Evolutionary conservation across 2,329 filamentous ascomycete species (phyloP), one percentile per base, ranked within the genome.

Genomic region (Zasmidium cellare): DNA sequence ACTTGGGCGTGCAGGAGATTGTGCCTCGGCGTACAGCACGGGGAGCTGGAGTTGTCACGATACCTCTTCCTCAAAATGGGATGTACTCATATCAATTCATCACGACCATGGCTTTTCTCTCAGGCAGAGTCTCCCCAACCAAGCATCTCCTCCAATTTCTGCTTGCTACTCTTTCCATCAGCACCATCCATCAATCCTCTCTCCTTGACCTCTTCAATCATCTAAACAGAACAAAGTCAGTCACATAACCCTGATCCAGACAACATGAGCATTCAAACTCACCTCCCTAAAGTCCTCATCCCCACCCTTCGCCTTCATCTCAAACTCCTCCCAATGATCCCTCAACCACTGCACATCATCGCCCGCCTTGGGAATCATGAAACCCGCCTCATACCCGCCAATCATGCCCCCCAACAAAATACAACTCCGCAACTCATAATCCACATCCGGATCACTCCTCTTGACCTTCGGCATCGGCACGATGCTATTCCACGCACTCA

Each of bases 311-410:
- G 72, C 73, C 60, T 65, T 70, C 65, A 65, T 61, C 50, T 71
- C 61, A 58, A 75, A 75, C 41, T 55, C 67, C 9, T 59, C 60
- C 67, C 66, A 64, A 63, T 75, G 69, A 53, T 72, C 66, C 51
- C 59, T 59, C 56, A 74, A 23, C 55, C 55, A 57, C 48, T 57
- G 28, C 49, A 57, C 49, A 46, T 57, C 55, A 48, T 38, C 47
- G n/a, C 55, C 55, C 9, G 55, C 55, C 20, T 24, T 23, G 9
- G 55, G 55, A 20, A 69, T 53, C 41, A 52, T 45, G 48, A 74
- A 70, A 16, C 72, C 73, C 1, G 67, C 65, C 49, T 75, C 73
- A 56, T 62, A 65, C 1, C 71, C 72, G 3, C 65, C 70, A 16
- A 67, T 59, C 28, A 75, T 58, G 9, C 62, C 66, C 1, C 70